These are phyloP conservation scores for Rubus idaeus DNA, from an alignment of 306 rosid genomes.

Conservation along the genomic window DNA sequence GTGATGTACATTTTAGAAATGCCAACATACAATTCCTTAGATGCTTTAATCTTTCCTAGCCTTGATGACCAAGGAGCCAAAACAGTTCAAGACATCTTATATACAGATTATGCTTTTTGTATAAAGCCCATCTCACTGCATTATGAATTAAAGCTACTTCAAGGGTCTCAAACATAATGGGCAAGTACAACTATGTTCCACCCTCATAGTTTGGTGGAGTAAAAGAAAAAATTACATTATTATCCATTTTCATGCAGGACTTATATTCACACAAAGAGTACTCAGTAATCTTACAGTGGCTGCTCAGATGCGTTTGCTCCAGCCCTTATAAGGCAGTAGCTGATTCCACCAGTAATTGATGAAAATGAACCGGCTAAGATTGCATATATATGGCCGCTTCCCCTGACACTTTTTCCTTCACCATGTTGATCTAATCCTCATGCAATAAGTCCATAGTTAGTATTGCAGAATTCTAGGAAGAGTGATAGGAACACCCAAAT, in stretches of 20 bases:
- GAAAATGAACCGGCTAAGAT: slow-evolving; percentile 61
- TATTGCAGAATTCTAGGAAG: slow-evolving; percentile 15
- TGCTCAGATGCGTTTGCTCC: slow-evolving; percentile 78
- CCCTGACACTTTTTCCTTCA: slow-evolving; percentile 38
- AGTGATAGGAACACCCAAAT: slow-evolving; percentile 18
- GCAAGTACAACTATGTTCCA: not conserved
- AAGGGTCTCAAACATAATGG: not conserved
- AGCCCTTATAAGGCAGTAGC: slow-evolving; percentile 72
- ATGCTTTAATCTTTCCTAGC: not conserved
- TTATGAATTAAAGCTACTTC: not conserved
- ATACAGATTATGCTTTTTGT: not conserved
- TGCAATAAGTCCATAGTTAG: slow-evolving; percentile 41
- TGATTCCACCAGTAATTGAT: slow-evolving; percentile 66
- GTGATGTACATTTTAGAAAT: not conserved
- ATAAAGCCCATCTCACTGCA: not conserved
- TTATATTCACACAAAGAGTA: not conserved
- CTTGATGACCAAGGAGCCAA: not conserved
- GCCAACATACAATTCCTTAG: not conserved
- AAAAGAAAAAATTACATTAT: not conserved
- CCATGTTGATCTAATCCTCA: slow-evolving; percentile 49
- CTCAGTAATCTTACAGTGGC: slow-evolving; percentile 61
- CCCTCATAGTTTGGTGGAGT: not conserved
- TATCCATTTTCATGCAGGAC: not conserved
- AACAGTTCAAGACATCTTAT: not conserved
- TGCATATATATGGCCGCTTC: slow-evolving; percentile 41